These are phyloP conservation scores for Claviceps digitariae DNA, from an alignment of 2,329 filamentous ascomycete genomes.

Conservation along the genomic window DNA sequence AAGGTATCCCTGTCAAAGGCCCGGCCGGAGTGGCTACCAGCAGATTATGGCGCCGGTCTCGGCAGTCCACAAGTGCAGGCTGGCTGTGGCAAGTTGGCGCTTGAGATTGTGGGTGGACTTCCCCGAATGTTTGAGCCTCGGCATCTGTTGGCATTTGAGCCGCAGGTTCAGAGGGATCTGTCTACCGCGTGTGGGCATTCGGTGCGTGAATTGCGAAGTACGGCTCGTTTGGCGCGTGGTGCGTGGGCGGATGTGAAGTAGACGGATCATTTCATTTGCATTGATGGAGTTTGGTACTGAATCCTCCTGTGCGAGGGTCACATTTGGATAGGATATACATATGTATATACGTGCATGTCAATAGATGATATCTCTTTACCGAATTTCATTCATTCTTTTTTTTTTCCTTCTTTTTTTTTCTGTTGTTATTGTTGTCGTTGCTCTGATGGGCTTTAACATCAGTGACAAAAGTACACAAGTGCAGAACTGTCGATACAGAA, in stretches of 20 bases:
- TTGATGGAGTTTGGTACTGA: not conserved
- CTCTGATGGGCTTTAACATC: not conserved
- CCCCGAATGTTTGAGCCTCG: conserved; percentile 34
- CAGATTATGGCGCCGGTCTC: conserved; percentile 9
- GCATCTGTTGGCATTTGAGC: conserved; percentile 29
- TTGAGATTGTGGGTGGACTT: conserved; percentile 34
- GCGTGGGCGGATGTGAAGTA: conserved; percentile 32
- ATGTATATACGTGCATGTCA: not conserved
- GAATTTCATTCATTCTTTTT: not conserved
- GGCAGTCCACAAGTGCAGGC: conserved; percentile 13
- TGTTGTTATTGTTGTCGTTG: too few species aligned
- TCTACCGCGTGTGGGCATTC: conserved; percentile 38
- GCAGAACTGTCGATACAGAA: not conserved
- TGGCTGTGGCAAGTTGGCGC: conserved; percentile 30
- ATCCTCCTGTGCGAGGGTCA: not conserved
- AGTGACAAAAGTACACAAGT: not conserved
- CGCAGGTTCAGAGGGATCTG: conserved; percentile 32
- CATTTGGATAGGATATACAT: not conserved
- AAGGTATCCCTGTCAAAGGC: conserved; percentile 12
- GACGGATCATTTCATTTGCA: not conserved
- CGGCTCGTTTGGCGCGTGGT: conserved; percentile 33
- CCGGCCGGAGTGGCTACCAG: conserved; percentile 18
- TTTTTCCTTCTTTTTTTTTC: too few species aligned
- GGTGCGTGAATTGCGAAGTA: conserved; percentile 37
- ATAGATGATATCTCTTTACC: not conserved